These are phyloP conservation scores for Amanita molliuscula DNA, from an alignment of 768 basidiomycete genomes.

Conservation along the genomic window DNA sequence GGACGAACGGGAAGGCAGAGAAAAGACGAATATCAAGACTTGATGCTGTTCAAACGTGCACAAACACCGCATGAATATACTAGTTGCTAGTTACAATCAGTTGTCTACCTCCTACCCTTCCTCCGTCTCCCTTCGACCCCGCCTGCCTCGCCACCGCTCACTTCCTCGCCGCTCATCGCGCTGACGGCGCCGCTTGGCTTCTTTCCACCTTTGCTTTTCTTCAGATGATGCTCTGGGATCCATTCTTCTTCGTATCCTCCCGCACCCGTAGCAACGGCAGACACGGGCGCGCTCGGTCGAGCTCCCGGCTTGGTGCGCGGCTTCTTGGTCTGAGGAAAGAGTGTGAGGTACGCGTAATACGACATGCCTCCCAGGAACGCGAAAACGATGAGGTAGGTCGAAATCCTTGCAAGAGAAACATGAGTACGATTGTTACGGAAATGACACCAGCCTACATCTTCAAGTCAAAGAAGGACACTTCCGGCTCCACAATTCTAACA, in stretches of 20 bases:
- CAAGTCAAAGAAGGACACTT: constrained; percentile 65
- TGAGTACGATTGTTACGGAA: neutral
- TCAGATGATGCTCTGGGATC: constrained; percentile 86
- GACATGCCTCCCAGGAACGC: constrained; percentile 51
- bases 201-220: constrained; percentile 46
- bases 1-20: constrained; percentile 6
- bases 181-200: constrained; percentile 35
- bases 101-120: constrained; percentile 30
- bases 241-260: constrained; percentile 81
- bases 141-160: constrained; percentile 57
- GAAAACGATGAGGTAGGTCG: constrained; percentile 62
- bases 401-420: constrained; percentile 25
- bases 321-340: constrained; percentile 58
- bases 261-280: constrained; percentile 54
- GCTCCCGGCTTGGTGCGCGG: constrained; percentile 29
- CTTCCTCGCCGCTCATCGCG: constrained; percentile 50
- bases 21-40: neutral
- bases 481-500: constrained; percentile 73
- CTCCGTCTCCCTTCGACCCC: constrained; percentile 53
- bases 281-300: constrained; percentile 41
- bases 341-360: constrained; percentile 58
- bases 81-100: too few species aligned
- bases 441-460: constrained; percentile 49
- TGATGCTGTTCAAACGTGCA: neutral
- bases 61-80: neutral